phyloP scores from a whole-genome alignment of 2,329 filamentous ascomycete species.

The Tolypocladium tundrense region DNA sequence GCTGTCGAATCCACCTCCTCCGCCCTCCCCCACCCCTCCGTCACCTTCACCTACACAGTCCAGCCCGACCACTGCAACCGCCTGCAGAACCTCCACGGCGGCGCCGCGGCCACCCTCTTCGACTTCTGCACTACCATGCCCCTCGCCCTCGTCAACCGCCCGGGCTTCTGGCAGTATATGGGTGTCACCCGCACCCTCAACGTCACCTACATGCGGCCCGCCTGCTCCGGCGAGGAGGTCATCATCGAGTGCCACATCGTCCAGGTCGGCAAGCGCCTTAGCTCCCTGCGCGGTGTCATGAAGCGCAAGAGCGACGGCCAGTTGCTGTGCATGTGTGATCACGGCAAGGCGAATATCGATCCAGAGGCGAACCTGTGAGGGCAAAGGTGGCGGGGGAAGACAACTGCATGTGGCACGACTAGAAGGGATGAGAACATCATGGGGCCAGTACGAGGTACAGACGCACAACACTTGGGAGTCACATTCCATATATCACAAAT shows the following conservation, averaged over 20 bases:
- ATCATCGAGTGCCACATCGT: conserved; percentile 47
- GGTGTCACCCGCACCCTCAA: conserved; percentile 58
- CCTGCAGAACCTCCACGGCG: conserved; percentile 47
- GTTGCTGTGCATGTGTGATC: conserved; percentile 48
- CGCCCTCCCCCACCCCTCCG: conserved; percentile 22
- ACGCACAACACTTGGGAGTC: background rate
- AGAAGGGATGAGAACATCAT: background rate
- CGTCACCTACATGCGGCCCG: conserved; percentile 57
- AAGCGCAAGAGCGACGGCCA: conserved; percentile 39
- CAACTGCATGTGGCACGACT: background rate
- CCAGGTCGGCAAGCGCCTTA: conserved; percentile 44
- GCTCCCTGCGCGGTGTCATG: conserved; percentile 44
- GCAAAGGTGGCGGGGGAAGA: background rate
- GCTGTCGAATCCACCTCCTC: conserved; percentile 26
- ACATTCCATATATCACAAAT: background rate
- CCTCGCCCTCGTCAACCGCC: conserved; percentile 43
- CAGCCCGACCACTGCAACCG: conserved; percentile 42
- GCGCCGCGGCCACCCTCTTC: conserved; percentile 55
- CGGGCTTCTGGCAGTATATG: conserved; percentile 50
- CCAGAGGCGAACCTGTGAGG: conserved; percentile 21
- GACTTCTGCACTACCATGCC: conserved; percentile 54
- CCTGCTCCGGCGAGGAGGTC: conserved; percentile 38
- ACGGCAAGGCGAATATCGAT: conserved; percentile 55
- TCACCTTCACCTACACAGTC: conserved; percentile 38
- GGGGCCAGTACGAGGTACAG: background rate